phyloP scores from a whole-genome alignment of 345 rosid genomes.

The Salix brachista region DNA sequence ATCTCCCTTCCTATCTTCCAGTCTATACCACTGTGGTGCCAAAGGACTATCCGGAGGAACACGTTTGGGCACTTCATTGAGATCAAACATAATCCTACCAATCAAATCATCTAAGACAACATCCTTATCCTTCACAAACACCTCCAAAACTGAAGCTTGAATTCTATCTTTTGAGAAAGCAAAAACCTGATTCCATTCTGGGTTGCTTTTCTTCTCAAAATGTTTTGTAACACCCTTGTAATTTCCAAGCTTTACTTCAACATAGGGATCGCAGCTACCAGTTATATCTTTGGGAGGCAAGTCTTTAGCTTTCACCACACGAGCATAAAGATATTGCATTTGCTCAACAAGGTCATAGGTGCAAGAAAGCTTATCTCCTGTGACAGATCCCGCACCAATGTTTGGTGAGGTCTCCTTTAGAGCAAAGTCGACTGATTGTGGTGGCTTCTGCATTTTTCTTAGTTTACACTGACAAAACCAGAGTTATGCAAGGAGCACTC shows the following conservation, averaged over 20 bases:
- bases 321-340: constrained; percentile 33
- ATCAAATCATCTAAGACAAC: constrained; percentile 30
- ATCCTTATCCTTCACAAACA: constrained; percentile 29
- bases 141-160: constrained; percentile 31
- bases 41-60: constrained; percentile 34
- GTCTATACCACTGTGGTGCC: constrained; percentile 33
- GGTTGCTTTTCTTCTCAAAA: constrained; percentile 29
- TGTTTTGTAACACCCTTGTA: constrained; percentile 32
- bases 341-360: constrained; percentile 35
- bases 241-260: constrained; percentile 30
- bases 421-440: constrained; percentile 24
- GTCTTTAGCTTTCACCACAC: constrained; percentile 29
- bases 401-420: constrained; percentile 37
- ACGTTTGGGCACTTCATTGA: constrained; percentile 27
- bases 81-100: constrained; percentile 25
- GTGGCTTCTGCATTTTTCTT: constrained; percentile 31
- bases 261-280: constrained; percentile 30
- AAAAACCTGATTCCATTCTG: constrained; percentile 33
- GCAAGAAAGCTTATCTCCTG: constrained; percentile 27
- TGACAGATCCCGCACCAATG: constrained; percentile 25
- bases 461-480: constrained; percentile 2
- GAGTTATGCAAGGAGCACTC: neutral
- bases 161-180: constrained; percentile 31
- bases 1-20: constrained; percentile 28
- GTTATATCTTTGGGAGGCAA: constrained; percentile 27